A percentile compares a stretch with the other conserved stretches of the same genome.
Evolutionary conservation across 208 protist species (phyloP).

Genomic region (Trichomonas vaginalis): DNA sequence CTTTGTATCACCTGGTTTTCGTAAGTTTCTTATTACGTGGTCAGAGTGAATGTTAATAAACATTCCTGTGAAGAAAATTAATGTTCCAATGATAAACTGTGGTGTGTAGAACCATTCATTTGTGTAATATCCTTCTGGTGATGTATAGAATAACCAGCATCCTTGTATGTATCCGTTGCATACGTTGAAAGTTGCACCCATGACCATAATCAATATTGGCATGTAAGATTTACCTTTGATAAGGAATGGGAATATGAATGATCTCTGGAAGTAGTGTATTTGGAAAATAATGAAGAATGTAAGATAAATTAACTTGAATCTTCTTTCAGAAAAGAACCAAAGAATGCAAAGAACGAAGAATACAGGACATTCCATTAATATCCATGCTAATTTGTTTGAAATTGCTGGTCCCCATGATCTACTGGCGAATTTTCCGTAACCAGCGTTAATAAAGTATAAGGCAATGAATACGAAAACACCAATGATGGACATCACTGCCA

Average conservation of each 20-base stretch:
- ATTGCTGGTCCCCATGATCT: background rate
- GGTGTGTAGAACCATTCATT: background rate
- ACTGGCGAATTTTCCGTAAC: background rate
- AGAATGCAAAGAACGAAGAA: background rate
- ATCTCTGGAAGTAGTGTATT: background rate
- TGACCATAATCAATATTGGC: background rate
- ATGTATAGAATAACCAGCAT: background rate
- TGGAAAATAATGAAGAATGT: background rate
- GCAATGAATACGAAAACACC: background rate
- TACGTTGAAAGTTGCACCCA: background rate
- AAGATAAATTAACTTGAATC: no score
- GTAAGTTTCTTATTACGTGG: background rate
- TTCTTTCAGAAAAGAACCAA: background rate
- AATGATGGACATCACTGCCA: background rate
- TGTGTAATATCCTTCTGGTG: background rate
- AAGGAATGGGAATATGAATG: background rate
- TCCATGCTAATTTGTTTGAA: background rate
- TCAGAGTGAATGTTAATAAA: background rate
- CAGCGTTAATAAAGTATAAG: background rate
- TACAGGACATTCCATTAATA: background rate
- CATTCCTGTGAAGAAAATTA: background rate
- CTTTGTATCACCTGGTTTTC: slow-evolving; percentile 6
- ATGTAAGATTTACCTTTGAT: background rate
- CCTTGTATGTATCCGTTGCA: background rate
- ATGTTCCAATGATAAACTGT: background rate